Base-by-base conservation (phyloP, 306 rosid species). In the Cercis canadensis region DNA sequence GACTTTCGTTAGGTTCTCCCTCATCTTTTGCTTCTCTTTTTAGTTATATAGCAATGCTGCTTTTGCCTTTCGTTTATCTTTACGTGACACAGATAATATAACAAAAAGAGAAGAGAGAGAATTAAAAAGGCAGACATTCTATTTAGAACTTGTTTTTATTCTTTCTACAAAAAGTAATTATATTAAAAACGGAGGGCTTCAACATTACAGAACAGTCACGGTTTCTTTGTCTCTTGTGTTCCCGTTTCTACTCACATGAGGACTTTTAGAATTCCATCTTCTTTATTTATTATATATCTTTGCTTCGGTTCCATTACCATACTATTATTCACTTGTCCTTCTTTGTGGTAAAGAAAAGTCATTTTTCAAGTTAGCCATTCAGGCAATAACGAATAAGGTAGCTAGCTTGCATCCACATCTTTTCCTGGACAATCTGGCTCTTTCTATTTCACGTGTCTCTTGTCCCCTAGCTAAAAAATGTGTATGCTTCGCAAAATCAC, bases 1-100 rank as follows among this genome's bases (percentile, higher is more conserved):
- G 17, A 41, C 40, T 39, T 45, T 68, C 5, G 39, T 56, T 29
- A 86, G 95, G 91, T 88, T 67, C 58, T 52, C 12, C 62, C 59
- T 49, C n/a, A 2, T 32, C 62, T 18, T 21, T 54, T 44, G 19
- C 19, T 72, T 39, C 18, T 54, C 53, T 16, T n/a, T 39, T 49
- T 19, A 12, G 34, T 13, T 11, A 32, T 58, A n/a, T 31, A 57
- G 8, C 9, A 44, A 32, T 43, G 17, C 29, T 39, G 61, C 49
- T 39, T 52, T 40, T 31, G 17, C 53, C 32, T 51, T 44, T 18
- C 12, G 14, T 66, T 46, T 17, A 54, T 53, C 51, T 64, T 61
- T 61, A 5, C 32, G 66, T 17, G 66, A 39, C 45, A 15, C 7
- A n/a, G 31, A 34, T 36, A 18, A 12, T 6, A 55, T 18, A 9